A percentile compares a stretch with the other conserved stretches of the same genome.
phyloP scores from a whole-genome alignment of 345 rosid species.

The Dimocarpus longan region DNA sequence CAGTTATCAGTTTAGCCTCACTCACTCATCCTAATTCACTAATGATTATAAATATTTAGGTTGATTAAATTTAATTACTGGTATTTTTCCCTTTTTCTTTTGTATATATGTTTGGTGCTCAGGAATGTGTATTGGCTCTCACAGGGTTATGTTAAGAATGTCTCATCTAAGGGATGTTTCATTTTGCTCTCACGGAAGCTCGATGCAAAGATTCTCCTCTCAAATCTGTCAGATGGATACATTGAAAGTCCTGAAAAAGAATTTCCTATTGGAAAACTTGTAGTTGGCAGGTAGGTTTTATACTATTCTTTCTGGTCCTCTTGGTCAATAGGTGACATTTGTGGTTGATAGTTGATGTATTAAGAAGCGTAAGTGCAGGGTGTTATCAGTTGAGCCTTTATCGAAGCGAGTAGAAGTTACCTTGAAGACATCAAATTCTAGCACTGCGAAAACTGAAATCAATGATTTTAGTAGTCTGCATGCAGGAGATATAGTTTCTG shows the following conservation, averaged over 20 bases:
- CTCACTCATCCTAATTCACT: neutral
- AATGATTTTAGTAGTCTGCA: constrained; percentile 55
- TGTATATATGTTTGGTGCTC: neutral
- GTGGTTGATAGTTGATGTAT: constrained; percentile 2
- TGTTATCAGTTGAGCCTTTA: constrained; percentile 75
- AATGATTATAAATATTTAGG: neutral
- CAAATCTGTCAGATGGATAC: constrained; percentile 80
- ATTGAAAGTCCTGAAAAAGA: constrained; percentile 67
- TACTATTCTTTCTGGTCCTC: constrained; percentile 14
- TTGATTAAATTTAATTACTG: neutral
- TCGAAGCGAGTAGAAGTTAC: constrained; percentile 89
- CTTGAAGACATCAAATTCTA: constrained; percentile 53
- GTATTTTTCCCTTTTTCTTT: neutral
- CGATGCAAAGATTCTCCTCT: constrained; percentile 80
- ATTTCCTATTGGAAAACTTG: constrained; percentile 90
- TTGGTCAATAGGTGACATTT: constrained; percentile 16
- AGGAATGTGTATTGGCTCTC: constrained; percentile 19
- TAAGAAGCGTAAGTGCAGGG: constrained; percentile 54
- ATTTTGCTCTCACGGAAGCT: constrained; percentile 78
- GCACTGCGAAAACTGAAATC: constrained; percentile 47
- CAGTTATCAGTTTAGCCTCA: neutral
- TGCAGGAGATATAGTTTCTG: constrained; percentile 65
- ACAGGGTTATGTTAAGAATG: constrained; percentile 94
- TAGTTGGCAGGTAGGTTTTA: constrained; percentile 66
- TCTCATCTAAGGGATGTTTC: constrained; percentile 84